Evolutionary conservation across 2,329 filamentous ascomycete species (phyloP).

Genomic region (Xylaria sp.): DNA sequence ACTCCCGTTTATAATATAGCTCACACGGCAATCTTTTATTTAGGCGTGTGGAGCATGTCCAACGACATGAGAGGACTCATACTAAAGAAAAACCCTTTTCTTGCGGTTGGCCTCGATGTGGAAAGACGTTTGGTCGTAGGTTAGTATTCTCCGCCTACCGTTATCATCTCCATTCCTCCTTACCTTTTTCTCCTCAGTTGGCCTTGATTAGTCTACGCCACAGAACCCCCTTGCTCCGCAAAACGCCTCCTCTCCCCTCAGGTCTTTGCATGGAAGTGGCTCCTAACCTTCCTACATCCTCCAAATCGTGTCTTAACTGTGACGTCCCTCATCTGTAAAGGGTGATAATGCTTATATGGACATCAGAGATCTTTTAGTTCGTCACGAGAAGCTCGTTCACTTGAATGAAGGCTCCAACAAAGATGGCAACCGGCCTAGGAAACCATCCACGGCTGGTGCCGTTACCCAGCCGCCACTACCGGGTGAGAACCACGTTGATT

Average conservation of each 20-base stretch:
- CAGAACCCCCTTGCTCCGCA: conserved; percentile 36
- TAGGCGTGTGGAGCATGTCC: conserved; percentile 73
- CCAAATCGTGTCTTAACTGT: conserved; percentile 34
- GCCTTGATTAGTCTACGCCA: conserved; percentile 33
- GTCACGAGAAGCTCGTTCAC: conserved; percentile 73
- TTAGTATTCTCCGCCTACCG: conserved; percentile 55
- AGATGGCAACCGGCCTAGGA: conserved; percentile 63
- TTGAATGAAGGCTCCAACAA: conserved; percentile 68
- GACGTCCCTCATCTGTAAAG: conserved; percentile 36
- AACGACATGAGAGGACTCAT: conserved; percentile 72
- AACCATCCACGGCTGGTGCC: conserved; percentile 60
- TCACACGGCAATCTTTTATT: conserved; percentile 55
- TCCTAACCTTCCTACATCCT: conserved; percentile 32
- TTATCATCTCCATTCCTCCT: conserved; percentile 33
- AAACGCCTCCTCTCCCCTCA: conserved; percentile 37
- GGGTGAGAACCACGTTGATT: conserved; percentile 60
- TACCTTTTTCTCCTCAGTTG: conserved; percentile 38
- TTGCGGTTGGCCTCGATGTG: conserved; percentile 68
- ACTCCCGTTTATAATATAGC: conserved; percentile 51
- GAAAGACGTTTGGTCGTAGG: conserved; percentile 72
- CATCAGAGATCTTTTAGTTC: conserved; percentile 71
- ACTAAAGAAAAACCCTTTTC: conserved; percentile 74
- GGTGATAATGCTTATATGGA: conserved; percentile 66
- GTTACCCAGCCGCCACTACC: conserved; percentile 58
- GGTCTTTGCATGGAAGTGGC: conserved; percentile 33